Evolutionary conservation across 441 rosid species (phyloP), one percentile per base, ranked within the genome.

Genomic region (Isatis lusitanica): DNA sequence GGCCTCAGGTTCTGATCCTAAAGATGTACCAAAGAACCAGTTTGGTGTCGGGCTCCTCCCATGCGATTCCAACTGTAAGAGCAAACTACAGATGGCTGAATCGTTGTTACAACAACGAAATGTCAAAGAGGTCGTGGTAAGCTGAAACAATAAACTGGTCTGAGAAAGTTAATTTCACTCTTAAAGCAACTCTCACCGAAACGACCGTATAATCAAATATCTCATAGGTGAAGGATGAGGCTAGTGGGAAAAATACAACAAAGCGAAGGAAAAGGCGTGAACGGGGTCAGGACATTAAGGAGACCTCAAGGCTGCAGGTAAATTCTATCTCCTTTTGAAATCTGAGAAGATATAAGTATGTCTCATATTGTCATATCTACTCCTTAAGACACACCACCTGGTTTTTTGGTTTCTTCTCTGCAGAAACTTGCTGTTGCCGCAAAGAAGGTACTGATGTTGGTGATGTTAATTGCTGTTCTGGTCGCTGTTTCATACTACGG

Each of bases 41-140:
- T 89, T 92, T 63, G 98, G 98, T 55, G 73, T 76, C 40, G 91
- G 95, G 40, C 89, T 94, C 76, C 86, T 92, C 78, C 86, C 88
- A 63, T 92, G 98, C 73, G 83, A 80, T 86, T 83, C 90, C 38
- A 78, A 59, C 58, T 94, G 97, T 84, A 90, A 80, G 86, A 88
- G 85, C 65, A 94, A 88, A 73, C 28, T 57, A 47, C 83, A 74
- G 80, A 85, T 67, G 74, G 78, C 82, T 46, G 87, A 88, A 59
- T 82, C 86, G 13, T 89, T 85, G 30, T 78, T 92, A 79, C 86
- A 89, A 61, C 81, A 79, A 31, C 97, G 94, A 39, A 90, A 84
- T 74, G 73, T 89, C 53, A 88, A 86, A 78, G 86, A 76, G 63
- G 63, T 52, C 8, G 86, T 90, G 97, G 98, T 89, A 84, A 55